A percentile compares a stretch with the other conserved stretches of the same genome.
Conservation (phyloP, 768 basidiomycete genomes). For the Xerocomellus intermedius region DNA sequence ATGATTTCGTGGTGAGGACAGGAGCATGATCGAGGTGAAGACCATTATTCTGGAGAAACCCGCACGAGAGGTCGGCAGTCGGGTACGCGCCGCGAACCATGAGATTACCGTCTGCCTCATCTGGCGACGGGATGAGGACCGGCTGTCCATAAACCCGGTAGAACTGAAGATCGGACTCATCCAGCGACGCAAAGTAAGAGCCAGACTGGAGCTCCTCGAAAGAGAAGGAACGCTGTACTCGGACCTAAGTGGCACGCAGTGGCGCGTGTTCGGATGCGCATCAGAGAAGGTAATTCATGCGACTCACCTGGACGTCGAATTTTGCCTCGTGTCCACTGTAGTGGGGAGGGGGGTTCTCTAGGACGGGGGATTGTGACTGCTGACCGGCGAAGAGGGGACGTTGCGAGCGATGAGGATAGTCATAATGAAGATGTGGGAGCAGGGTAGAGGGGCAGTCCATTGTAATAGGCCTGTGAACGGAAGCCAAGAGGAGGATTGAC, state of each 20-base stretch:
- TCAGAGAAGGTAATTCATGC: background rate
- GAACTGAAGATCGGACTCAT: conserved; percentile 34
- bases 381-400: background rate
- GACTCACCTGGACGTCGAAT: conserved; percentile 26
- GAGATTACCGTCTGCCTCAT: conserved; percentile 24
- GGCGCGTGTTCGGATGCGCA: background rate
- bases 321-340: conserved; percentile 13
- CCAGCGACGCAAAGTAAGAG: conserved; percentile 27
- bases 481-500: conserved; percentile 17
- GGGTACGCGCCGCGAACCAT: conserved; percentile 11
- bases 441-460: conserved; percentile 13
- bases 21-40: conserved; percentile 7
- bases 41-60: background rate
- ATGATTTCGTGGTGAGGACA: conserved; percentile 24
- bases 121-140: conserved; percentile 28
- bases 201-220: conserved; percentile 37
- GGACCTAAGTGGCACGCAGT: conserved; percentile 18
- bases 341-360: conserved; percentile 2
- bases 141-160: conserved; percentile 34
- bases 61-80: background rate
- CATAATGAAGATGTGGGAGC: background rate
- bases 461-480: background rate
- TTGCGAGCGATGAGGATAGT: background rate
- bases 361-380: conserved; percentile 2
- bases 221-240: conserved; percentile 31